Conservation (phyloP, 148 eudicot genomes). For the Rhododendron mucronatum region DNA sequence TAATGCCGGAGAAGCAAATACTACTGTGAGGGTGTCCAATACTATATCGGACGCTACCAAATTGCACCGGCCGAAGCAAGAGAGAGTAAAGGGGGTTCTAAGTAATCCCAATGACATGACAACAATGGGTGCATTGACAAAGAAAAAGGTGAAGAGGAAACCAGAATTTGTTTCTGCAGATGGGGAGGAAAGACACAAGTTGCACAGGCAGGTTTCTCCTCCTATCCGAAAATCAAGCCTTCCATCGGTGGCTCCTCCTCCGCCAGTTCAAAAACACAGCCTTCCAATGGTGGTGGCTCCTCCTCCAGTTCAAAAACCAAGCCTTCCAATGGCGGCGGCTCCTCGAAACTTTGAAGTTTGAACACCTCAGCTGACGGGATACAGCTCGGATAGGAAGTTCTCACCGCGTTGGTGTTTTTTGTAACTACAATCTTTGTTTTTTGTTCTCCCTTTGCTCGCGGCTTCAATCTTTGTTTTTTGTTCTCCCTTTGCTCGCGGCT, state of each 20-base stretch:
- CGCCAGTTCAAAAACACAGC: not conserved
- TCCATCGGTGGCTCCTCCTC: constrained; percentile 20
- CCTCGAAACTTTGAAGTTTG: constrained; percentile 16
- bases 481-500: not conserved
- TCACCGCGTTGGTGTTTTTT: constrained; percentile 2
- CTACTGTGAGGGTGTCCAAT: constrained; percentile 23
- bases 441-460: not conserved
- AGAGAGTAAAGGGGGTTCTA: constrained; percentile 46
- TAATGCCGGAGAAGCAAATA: constrained; percentile 24
- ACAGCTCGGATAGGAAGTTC: constrained; percentile 5
- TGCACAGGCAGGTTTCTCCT: constrained; percentile 31
- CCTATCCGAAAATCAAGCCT: constrained; percentile 28
- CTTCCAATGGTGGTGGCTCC: not conserved
- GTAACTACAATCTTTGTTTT: constrained; percentile 4
- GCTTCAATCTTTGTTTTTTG: not conserved
- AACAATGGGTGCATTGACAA: constrained; percentile 30
- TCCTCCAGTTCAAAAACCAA: not conserved
- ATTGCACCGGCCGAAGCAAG: constrained; percentile 48
- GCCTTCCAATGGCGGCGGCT: not conserved
- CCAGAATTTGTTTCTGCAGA: constrained; percentile 38
- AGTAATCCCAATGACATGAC: constrained; percentile 24
- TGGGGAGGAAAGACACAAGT: constrained; percentile 44
- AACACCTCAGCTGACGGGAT: constrained; percentile 34
- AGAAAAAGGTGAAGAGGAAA: constrained; percentile 75
- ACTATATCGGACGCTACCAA: constrained; percentile 21